Conservation (phyloP, 768 basidiomycete genomes). For the Kwoniella dendrophila region DNA sequence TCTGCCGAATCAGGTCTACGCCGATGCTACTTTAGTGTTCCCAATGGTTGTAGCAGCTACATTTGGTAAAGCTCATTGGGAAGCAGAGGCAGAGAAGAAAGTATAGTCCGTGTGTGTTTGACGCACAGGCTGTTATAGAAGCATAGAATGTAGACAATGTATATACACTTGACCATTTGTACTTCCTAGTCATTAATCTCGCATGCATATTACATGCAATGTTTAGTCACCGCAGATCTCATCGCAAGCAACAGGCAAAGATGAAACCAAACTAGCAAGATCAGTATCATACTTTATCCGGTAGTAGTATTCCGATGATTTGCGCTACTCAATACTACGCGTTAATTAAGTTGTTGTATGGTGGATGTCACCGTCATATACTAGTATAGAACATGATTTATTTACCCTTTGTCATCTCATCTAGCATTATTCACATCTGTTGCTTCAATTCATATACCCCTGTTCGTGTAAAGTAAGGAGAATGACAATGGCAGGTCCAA, state of each 20-base stretch:
- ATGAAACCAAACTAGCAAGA: too few species aligned
- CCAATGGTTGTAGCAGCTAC: constrained; percentile 94
- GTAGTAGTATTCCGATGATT: background rate
- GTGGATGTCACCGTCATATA: background rate
- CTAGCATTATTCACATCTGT: background rate
- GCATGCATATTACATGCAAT: constrained; percentile 4
- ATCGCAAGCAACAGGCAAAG: too few species aligned
- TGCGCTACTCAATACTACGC: background rate
- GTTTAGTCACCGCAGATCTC: too few species aligned
- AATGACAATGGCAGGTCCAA: constrained; percentile 30
- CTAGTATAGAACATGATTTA: background rate
- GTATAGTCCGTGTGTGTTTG: background rate
- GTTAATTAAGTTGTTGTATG: background rate
- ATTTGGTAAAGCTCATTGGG: constrained; percentile 66
- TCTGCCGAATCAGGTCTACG: constrained; percentile 66
- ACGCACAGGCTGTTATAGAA: background rate
- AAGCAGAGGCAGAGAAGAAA: constrained; percentile 26
- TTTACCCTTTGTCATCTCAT: background rate
- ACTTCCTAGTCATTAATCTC: background rate
- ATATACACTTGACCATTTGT: background rate
- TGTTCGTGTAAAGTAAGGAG: background rate
- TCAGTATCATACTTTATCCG: too few species aligned
- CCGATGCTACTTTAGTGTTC: constrained; percentile 96
- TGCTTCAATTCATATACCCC: background rate
- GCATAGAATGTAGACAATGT: background rate